Percentiles rank a stretch among this genome's conserved stretches.
Conservation (phyloP, 108 stramenopile genomes). For the Nitzschia palea region DNA sequence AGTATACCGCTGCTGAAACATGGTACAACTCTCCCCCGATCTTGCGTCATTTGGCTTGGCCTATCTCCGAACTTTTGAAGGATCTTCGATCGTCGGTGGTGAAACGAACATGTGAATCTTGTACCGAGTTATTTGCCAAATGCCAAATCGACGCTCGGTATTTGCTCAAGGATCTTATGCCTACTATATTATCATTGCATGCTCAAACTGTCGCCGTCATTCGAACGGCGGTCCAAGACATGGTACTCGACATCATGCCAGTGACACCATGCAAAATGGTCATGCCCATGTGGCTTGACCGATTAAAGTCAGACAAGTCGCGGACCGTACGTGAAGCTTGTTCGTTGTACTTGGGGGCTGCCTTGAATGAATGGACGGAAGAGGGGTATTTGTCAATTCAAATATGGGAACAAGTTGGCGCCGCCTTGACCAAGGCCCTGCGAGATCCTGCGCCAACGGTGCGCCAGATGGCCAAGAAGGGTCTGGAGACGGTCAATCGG, state of each 20-base stretch:
- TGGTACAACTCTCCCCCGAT: slow-evolving; percentile 71
- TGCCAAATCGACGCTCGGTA: slow-evolving; percentile 43
- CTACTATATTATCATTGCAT: slow-evolving; percentile 60
- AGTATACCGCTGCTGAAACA: neutral
- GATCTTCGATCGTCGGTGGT: slow-evolving; percentile 81
- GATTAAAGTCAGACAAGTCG: slow-evolving; percentile 67
- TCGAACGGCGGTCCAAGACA: slow-evolving; percentile 59
- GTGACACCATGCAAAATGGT: slow-evolving; percentile 70
- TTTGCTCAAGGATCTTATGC: slow-evolving; percentile 75
- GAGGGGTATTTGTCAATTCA: slow-evolving; percentile 44
- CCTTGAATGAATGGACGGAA: slow-evolving; percentile 59
- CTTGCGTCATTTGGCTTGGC: slow-evolving; percentile 59
- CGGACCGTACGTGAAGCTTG: slow-evolving; percentile 80
- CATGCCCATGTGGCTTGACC: slow-evolving; percentile 67
- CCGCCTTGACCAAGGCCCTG: slow-evolving; percentile 47
- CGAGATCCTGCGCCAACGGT: slow-evolving; percentile 72
- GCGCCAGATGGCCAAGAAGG: slow-evolving; percentile 54
- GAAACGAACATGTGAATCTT: slow-evolving; percentile 64
- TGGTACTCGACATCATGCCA: slow-evolving; percentile 52
- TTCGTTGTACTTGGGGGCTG: slow-evolving; percentile 58
- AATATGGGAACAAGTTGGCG: slow-evolving; percentile 62
- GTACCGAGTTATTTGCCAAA: slow-evolving; percentile 39
- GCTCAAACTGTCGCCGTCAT: slow-evolving; percentile 83
- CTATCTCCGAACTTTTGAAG: slow-evolving; percentile 55
- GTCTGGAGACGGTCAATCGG: slow-evolving; percentile 52